Conservation (phyloP, 768 basidiomycete genomes). For the Pleurotus djamor region DNA sequence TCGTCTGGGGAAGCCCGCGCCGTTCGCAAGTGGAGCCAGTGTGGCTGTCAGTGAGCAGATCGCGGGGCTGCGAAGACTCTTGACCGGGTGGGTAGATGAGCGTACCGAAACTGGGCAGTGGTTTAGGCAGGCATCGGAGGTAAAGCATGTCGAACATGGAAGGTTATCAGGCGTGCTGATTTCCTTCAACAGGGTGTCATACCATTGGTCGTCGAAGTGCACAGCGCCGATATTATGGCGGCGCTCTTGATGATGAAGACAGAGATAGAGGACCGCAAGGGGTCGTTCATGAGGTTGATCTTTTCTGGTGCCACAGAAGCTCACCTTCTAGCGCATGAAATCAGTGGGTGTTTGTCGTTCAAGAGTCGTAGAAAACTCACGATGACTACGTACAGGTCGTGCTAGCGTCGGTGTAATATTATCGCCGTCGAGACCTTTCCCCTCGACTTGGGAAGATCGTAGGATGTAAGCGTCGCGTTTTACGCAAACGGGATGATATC, state of each 20-base stretch:
- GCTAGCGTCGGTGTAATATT: slow-evolving; percentile 50
- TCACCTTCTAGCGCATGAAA: slow-evolving; percentile 65
- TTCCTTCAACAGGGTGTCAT: slow-evolving; percentile 47
- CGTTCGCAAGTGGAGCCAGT: slow-evolving; percentile 22
- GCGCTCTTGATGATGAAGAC: slow-evolving; percentile 64
- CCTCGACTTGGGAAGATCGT: slow-evolving; percentile 67
- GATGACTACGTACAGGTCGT: slow-evolving; percentile 28
- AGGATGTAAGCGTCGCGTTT: slow-evolving; percentile 48
- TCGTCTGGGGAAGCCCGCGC: slow-evolving; percentile 39
- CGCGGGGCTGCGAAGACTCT: slow-evolving; percentile 56
- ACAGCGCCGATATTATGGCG: slow-evolving; percentile 74
- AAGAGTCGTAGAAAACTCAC: neutral
- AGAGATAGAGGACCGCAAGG: slow-evolving; percentile 59
- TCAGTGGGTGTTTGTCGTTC: slow-evolving; percentile 36
- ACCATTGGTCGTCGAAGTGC: slow-evolving; percentile 65
- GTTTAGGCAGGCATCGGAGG: slow-evolving; percentile 58
- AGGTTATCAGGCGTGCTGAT: slow-evolving; percentile 3
- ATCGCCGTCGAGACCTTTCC: slow-evolving; percentile 63
- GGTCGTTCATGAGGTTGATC: slow-evolving; percentile 58
- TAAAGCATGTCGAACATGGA: slow-evolving; percentile 16
- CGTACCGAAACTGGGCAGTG: slow-evolving; percentile 49
- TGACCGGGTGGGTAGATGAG: slow-evolving; percentile 49
- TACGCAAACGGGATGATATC: neutral
- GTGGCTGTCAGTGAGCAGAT: slow-evolving; percentile 69
- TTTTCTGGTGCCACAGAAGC: slow-evolving; percentile 63